Evolutionary conservation across 306 rosid genomes (phyloP).

Genomic region (Psophocarpus tetragonolobus): DNA sequence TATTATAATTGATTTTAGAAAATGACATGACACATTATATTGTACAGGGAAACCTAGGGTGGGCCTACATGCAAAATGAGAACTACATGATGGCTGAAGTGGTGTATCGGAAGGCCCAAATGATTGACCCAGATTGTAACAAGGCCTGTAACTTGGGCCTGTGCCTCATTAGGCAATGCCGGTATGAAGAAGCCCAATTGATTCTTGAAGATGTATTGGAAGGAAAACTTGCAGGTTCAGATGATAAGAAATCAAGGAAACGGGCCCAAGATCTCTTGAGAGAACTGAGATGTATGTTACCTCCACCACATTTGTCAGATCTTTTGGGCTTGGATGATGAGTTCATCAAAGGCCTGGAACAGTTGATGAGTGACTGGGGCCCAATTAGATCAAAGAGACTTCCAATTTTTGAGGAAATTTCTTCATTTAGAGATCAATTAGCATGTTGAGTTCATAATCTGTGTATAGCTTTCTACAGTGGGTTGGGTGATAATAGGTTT

Average conservation of each 20-base stretch:
- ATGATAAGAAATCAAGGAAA: conserved; percentile 54
- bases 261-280: conserved; percentile 56
- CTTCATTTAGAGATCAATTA: conserved; percentile 76
- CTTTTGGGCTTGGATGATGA: conserved; percentile 64
- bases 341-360: conserved; percentile 72
- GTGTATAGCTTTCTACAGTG: neutral
- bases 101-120: conserved; percentile 80
- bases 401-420: conserved; percentile 92
- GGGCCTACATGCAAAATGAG: conserved; percentile 93
- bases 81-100: conserved; percentile 75
- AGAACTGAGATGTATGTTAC: conserved; percentile 47
- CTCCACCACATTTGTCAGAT: conserved; percentile 29
- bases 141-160: conserved; percentile 90
- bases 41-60: conserved; percentile 85
- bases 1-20: neutral
- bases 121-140: conserved; percentile 86
- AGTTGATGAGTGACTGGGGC: conserved; percentile 62
- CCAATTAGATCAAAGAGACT: conserved; percentile 81
- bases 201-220: conserved; percentile 55
- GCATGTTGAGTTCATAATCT: conserved; percentile 58
- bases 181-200: conserved; percentile 55
- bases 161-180: conserved; percentile 70
- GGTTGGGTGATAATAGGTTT: neutral
- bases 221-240: conserved; percentile 56
- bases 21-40: neutral